Evolutionary conservation across 2,329 filamentous ascomycete species (phyloP), one percentile per base, ranked within the genome.

Genomic region (Penicillium olsonii): DNA sequence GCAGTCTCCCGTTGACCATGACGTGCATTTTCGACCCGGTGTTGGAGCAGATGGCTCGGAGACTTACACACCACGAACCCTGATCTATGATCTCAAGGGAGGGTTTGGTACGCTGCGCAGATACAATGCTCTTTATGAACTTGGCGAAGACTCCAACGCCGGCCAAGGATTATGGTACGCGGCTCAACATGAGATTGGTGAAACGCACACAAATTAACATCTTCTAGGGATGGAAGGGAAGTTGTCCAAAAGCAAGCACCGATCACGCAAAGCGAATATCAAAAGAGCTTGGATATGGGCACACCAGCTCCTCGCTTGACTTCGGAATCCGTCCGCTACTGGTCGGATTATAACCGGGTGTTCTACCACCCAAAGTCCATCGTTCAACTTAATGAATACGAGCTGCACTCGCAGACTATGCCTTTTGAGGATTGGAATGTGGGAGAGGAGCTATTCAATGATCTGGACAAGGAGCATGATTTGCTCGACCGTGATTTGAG

Each of bases 81-180:
- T 99, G 51, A 88, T 99, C 50, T 99, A 99, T 69, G 94, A 99
- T 66, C 78, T 97, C 27, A 97, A 97, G 69, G 90, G 90, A 24
- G 90, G 88, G 0, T 97, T 97, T 72, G 94, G 94, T 5, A 88
- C 90, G 6, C 74, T 99, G 60, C 83, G 85, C 60, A 91, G 92
- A 73, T 86, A 92, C 57, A 96, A 96, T 70, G 87, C 90, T 2
- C 78, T 99, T 2, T 97, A 97, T 64, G 87, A 92, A 52, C 64
- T 79, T 27, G 57, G 71, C 74, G 53, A 71, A 67, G 51, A 66
- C 65, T 43, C 63, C 55, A 33, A 50, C 57, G 45, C 66, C 56
- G 66, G 63, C 14, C 70, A 71, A 49, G 70, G 73, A 8, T 62
- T 76, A 53, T 82, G 79, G 76, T 77, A 66, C 61, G 68, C 38